A percentile compares a stretch with the other conserved stretches of the same genome.
Evolutionary conservation across 176 grass and related monocot species (phyloP).

Genomic region (Puccinellia tenuiflora): DNA sequence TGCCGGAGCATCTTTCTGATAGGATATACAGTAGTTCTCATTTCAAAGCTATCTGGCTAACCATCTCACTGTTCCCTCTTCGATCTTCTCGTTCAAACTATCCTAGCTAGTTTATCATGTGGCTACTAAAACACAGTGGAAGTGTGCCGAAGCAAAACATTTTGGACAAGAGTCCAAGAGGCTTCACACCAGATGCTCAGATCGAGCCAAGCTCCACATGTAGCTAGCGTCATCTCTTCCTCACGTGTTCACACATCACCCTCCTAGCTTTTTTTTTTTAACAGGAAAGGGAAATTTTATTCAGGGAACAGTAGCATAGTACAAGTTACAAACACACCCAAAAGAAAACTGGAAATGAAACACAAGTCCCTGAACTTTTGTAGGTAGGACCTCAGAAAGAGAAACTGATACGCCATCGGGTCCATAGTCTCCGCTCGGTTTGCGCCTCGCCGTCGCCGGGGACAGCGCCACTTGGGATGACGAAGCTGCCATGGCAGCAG

Average conservation of each 20-base stretch:
- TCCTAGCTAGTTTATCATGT: neutral
- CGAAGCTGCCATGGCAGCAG: too few species aligned
- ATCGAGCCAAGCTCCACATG: neutral
- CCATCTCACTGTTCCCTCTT: neutral
- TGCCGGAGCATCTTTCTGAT: neutral
- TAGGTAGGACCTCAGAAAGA: too few species aligned
- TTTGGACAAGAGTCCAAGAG: conserved; percentile 13
- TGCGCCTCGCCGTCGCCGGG: too few species aligned
- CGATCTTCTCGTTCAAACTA: neutral
- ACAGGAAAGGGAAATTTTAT: too few species aligned
- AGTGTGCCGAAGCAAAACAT: conserved; percentile 15
- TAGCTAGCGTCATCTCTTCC: neutral
- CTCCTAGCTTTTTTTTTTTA: neutral
- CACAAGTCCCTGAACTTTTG: too few species aligned
- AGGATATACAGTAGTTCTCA: neutral
- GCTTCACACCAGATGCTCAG: neutral
- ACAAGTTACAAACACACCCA: too few species aligned
- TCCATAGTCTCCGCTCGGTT: too few species aligned
- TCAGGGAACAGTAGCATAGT: too few species aligned
- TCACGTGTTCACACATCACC: neutral
- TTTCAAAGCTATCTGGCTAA: conserved; percentile 3
- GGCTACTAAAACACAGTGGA: conserved; percentile 14
- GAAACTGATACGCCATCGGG: too few species aligned
- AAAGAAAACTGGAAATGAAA: too few species aligned
- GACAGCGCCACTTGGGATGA: too few species aligned